Conservation (phyloP, 1,284 basidiomycete genomes). For the Fomitopsis palustris region DNA sequence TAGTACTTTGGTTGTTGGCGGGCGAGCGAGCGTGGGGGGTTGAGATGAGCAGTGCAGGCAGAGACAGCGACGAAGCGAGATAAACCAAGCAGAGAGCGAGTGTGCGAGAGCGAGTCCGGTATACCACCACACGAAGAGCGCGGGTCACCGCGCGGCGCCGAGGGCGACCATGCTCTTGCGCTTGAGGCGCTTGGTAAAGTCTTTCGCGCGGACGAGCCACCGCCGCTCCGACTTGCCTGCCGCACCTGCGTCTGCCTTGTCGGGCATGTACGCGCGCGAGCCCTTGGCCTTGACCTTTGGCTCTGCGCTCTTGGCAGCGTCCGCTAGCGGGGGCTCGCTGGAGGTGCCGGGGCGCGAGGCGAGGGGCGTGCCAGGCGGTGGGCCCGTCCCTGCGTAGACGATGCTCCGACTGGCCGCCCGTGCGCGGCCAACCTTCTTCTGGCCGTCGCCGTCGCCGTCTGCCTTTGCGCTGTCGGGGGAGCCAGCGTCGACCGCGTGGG, state of each 20-base stretch:
- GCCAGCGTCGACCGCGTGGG: background rate
- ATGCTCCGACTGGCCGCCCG: constrained; percentile 1
- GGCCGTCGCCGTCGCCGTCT: background rate
- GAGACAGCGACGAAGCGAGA: background rate
- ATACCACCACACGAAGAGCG: background rate
- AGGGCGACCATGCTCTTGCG: constrained; percentile 37
- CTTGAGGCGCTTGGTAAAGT: constrained; percentile 46
- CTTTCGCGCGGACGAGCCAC: constrained; percentile 48
- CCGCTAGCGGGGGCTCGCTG: background rate
- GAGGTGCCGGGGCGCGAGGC: background rate
- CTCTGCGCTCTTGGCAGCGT: too few species aligned
- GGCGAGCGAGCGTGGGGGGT: background rate
- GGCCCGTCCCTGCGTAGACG: background rate
- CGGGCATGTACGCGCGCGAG: background rate
- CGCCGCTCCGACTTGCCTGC: constrained; percentile 21
- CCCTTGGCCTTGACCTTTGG: constrained; percentile 2
- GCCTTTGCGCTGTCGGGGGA: constrained; percentile 8
- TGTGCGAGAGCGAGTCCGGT: background rate
- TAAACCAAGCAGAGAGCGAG: background rate
- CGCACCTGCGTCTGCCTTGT: constrained; percentile 1
- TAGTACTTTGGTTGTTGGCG: background rate
- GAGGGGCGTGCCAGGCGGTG: background rate
- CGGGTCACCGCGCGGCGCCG: background rate
- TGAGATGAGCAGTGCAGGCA: background rate
- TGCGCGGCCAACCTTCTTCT: background rate